Percentiles rank a stretch among this genome's conserved stretches.
Evolutionary conservation across 2,329 filamentous ascomycete species (phyloP).

Genomic region (Aspergillus floridensis): DNA sequence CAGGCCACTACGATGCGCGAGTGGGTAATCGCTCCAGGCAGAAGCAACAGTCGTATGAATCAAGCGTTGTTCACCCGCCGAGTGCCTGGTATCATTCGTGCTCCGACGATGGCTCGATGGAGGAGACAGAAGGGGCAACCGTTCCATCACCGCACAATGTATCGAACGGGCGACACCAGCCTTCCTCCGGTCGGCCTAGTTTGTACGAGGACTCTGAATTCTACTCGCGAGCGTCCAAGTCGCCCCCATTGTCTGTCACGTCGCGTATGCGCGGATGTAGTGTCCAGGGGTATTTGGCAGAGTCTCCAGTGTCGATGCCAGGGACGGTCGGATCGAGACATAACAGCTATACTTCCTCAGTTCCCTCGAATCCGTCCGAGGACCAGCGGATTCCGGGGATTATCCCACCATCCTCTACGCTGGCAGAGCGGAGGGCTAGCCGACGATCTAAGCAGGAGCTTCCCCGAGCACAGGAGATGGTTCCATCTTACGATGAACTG

Average conservation of each 20-base stretch:
- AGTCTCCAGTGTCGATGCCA: constrained; percentile 25
- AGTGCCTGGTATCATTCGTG: constrained; percentile 9
- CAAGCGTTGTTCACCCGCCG: neutral
- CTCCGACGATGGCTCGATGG: constrained; percentile 22
- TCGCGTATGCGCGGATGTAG: constrained; percentile 39
- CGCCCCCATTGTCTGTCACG: constrained; percentile 37
- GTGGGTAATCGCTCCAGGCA: constrained; percentile 24
- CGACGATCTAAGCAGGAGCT: constrained; percentile 20
- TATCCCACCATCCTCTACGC: constrained; percentile 10
- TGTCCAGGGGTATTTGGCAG: constrained; percentile 30
- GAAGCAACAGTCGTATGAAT: constrained; percentile 2
- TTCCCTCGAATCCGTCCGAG: constrained; percentile 26
- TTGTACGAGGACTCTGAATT: constrained; percentile 16
- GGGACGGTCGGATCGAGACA: constrained; percentile 31
- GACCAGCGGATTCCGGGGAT: constrained; percentile 23
- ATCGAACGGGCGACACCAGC: constrained; percentile 2
- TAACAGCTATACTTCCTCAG: constrained; percentile 34
- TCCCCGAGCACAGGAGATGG: constrained; percentile 25
- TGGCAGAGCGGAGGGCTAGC: constrained; percentile 24
- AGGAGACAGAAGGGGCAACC: constrained; percentile 23
- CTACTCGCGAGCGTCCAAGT: constrained; percentile 30
- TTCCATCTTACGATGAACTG: constrained; percentile 41
- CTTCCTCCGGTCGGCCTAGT: neutral
- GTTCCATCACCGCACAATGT: constrained; percentile 2
- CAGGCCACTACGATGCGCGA: constrained; percentile 32